These are phyloP conservation scores for Sphaerulina musiva DNA, from an alignment of 2,329 filamentous ascomycete genomes.

Conservation along the genomic window DNA sequence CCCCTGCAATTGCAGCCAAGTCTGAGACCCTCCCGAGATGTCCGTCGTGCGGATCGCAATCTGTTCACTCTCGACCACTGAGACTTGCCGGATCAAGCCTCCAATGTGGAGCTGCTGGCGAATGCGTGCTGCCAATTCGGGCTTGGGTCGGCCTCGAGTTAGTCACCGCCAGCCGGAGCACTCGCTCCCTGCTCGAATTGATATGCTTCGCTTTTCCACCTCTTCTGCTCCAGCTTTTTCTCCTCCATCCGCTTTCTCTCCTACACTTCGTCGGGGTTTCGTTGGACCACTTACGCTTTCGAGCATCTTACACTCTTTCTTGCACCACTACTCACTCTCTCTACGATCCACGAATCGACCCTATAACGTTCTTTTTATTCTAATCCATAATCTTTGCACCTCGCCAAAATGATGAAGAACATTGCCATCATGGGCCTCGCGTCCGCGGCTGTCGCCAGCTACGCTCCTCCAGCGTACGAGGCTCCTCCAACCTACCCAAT, in stretches of 20 bases:
- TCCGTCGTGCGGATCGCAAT: constrained; percentile 11
- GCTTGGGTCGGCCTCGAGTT: constrained; percentile 1
- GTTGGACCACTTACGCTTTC: constrained; percentile 5
- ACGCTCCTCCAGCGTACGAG: constrained; percentile 7
- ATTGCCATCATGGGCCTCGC: constrained; percentile 17
- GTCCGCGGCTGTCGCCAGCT: constrained; percentile 11
- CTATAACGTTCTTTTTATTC: constrained; percentile 2
- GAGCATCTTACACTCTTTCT: constrained; percentile 10
- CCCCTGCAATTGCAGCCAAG: not conserved
- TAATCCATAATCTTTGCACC: constrained; percentile 10
- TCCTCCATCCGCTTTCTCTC: constrained; percentile 8
- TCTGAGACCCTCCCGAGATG: not conserved
- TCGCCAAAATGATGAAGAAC: constrained; percentile 14
- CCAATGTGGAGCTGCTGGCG: constrained; percentile 6
- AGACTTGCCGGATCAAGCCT: constrained; percentile 4
- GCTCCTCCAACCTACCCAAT: constrained; percentile 3
- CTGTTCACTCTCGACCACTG: constrained; percentile 4
- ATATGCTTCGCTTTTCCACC: constrained; percentile 3
- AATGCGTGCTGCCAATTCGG: constrained; percentile 1
- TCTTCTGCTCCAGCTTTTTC: not conserved
- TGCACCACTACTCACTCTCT: constrained; percentile 4
- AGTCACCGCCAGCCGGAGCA: constrained; percentile 1
- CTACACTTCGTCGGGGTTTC: constrained; percentile 9
- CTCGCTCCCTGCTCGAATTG: constrained; percentile 6
- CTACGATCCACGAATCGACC: not conserved